These are phyloP conservation scores for Malus hybrid DNA, from an alignment of 331 rosid species.

Conservation along the genomic window DNA sequence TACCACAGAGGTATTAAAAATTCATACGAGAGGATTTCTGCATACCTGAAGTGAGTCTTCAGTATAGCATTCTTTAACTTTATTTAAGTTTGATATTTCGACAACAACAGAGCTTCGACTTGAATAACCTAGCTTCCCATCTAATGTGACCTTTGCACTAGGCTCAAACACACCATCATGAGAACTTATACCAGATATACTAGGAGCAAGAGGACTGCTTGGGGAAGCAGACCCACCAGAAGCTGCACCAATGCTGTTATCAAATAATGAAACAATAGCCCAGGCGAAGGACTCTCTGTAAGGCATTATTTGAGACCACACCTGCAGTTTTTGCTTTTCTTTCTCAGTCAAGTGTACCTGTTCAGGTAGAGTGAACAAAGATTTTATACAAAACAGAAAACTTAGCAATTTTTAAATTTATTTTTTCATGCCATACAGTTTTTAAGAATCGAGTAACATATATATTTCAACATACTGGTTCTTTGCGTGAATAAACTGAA, in stretches of 20 bases:
- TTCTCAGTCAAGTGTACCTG: constrained; percentile 93
- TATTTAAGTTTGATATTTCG: constrained; percentile 80
- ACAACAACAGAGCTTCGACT: constrained; percentile 85
- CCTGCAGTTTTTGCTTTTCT: constrained; percentile 98
- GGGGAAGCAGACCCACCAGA: constrained; percentile 99
- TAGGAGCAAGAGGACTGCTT: constrained; percentile 98
- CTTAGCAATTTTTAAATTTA: neutral
- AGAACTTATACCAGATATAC: constrained; percentile 76
- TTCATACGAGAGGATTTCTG: neutral
- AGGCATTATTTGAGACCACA: constrained; percentile 99
- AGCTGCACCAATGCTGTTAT: constrained; percentile 86
- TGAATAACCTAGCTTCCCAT: constrained; percentile 81
- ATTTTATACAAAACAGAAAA: neutral
- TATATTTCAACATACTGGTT: constrained; percentile 54
- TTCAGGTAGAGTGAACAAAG: constrained; percentile 19
- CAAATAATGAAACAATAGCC: constrained; percentile 95
- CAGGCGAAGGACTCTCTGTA: constrained; percentile 97
- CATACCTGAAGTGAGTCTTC: constrained; percentile 93
- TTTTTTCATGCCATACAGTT: neutral
- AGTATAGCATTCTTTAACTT: constrained; percentile 91
- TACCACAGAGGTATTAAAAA: neutral
- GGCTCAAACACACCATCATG: constrained; percentile 97
- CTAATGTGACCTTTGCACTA: constrained; percentile 72
- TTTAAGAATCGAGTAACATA: neutral
- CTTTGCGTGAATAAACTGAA: constrained; percentile 96